These are phyloP conservation scores for Prunella vulgaris DNA, from an alignment of 257 asterid species.

Conservation along the genomic window DNA sequence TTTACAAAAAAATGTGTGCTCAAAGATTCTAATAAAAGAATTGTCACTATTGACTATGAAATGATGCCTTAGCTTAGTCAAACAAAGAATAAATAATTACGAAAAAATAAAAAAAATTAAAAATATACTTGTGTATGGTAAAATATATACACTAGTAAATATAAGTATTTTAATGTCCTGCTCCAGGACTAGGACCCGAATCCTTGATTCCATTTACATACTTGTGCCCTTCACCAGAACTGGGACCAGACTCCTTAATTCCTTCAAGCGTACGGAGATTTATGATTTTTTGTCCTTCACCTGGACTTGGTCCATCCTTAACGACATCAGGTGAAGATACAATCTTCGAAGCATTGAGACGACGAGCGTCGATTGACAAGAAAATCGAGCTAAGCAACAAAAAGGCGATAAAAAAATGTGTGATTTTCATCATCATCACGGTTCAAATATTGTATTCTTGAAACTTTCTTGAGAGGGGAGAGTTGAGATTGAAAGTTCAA, in stretches of 20 bases:
- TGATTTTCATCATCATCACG: background rate
- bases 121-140: background rate
- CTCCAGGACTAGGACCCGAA: constrained; percentile 46
- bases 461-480: background rate
- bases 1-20: background rate
- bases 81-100: background rate
- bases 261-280: constrained; percentile 18
- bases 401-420: constrained; percentile 1
- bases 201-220: constrained; percentile 13
- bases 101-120: background rate
- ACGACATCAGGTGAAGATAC: background rate
- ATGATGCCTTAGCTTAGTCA: background rate
- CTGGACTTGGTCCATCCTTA: constrained; percentile 35
- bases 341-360: constrained; percentile 15
- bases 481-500: background rate
- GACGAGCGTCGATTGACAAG: constrained; percentile 28
- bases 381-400: constrained; percentile 17
- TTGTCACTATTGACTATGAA: background rate
- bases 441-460: background rate
- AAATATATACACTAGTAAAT: background rate
- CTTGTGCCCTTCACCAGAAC: constrained; percentile 28
- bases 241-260: constrained; percentile 35
- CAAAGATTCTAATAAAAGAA: background rate
- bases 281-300: constrained; percentile 20
- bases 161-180: constrained; percentile 18